Base-by-base conservation (phyloP, 805 yeast species). In the Cyberlindnera misumaiensis region DNA sequence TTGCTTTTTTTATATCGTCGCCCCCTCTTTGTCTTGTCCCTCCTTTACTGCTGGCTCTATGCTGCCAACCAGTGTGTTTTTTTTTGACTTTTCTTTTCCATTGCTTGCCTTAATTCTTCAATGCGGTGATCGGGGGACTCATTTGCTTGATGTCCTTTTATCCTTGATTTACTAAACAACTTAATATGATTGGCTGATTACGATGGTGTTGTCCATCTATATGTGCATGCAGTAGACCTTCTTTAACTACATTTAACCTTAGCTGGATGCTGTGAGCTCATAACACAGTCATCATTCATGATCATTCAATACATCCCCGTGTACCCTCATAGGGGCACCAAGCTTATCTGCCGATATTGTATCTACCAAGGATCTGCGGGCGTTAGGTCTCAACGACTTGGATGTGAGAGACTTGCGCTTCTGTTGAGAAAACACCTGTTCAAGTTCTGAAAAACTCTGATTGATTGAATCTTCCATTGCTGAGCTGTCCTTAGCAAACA, bases 391-490 rank as follows among this genome's bases (percentile, higher is more conserved):
- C 38, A 54, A 42, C 14, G 47, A 13, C 24, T 40, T 44, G 2
- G 57, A 50, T 1, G 59, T 53, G 16, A 55, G 41, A 4, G 59
- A 52, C 35, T 39, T 47, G 28, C 53, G 43, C 42, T 49, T 53
- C 30, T 43, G 47, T 1, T 43, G 36, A 3, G 46, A 37, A 14
- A 51, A 36, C 4, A 42, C 42, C 22, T 40, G 39, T 24, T 47
- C 52, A 4, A 45, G 11, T 16, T 49, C 53, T 5, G 46, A 29
- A 13, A 43, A 41, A 22, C 51, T 50, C 14, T 43, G 49, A 26
- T 42, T 30, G 30, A 38, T 33, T 11, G 41, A 35, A 10, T 45
- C 44, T 12, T 52, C 53, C 20, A 40, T 30, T 11, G 40, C 17
- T 7, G 43, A 25, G 13, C 34, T 32, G 10, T 35, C 39, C 10